Evolutionary conservation across 352 stramenopile genomes (phyloP), one percentile per base, ranked within the genome.

Genomic region (Globisporangium parvum): DNA sequence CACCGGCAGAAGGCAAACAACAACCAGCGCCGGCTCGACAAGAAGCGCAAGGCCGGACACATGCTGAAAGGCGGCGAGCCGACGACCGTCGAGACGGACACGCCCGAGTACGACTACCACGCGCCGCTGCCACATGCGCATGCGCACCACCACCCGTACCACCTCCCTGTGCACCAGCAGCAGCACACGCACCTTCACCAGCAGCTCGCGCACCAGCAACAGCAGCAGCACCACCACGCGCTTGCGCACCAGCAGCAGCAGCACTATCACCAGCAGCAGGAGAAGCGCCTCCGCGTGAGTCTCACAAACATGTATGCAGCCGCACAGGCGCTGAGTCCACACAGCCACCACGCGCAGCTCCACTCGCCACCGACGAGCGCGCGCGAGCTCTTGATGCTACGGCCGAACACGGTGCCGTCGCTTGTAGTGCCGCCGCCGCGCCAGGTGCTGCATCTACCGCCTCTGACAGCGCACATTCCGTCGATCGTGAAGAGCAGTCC

Each of bases 1-100:
- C 84, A 94, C 63, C 80, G 84, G 3, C 77, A 86, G 58, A 85
- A 85, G 39, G 84, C 84, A 51, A 94, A 94, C 62, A 78, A 78
- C 54, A 91, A 88, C 62, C 84, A 94, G 62, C 80, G 81, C 10
- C 81, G 83, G 21, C 71, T 91, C 10, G 79, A 94, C 65, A 80
- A 85, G 51, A 82, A 82, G 60, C 77, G 80, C 52, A 89, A 89
- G 59, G 70, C 70, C 26, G 70, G 73, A 8, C 70, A 79, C 39
- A 37, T 62, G 39, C 2, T 56, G 17, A 62, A 62, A 35, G 17
- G 45, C 35, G 18, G 33, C 33, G 26, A 18, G 17, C 20, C 31
- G 6, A n/a, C 49, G 20, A 44, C 15, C 9, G 39, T 20, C 14
- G 53, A 58, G 9, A 46, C 39, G 31, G 35, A 53, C 3, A 23